Conservation (phyloP, 257 asterid genomes). For the Linderniella brevidens region DNA sequence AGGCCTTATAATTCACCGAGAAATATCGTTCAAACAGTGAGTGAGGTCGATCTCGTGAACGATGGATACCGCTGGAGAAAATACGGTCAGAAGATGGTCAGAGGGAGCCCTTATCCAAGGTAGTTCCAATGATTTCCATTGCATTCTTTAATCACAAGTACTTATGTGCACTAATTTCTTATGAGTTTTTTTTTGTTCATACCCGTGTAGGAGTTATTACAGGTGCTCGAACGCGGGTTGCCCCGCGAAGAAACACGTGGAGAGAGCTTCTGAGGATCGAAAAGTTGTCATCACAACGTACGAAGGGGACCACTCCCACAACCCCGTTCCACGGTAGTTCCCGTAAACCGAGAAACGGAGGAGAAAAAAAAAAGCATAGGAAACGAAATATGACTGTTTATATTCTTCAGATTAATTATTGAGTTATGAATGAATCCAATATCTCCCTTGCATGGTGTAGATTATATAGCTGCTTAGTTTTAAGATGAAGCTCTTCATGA, state of each 20-base stretch:
- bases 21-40: conserved; percentile 46
- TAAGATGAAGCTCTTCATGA: no score
- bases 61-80: conserved; percentile 82
- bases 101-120: conserved; percentile 80
- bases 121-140: conserved; percentile 4
- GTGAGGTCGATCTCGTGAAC: conserved; percentile 51
- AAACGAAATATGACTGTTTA: no score
- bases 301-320: conserved; percentile 70
- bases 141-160: no score
- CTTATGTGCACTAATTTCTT: no score
- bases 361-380: no score
- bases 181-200: not conserved
- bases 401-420: no score
- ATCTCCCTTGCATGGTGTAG: no score
- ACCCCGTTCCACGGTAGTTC: not conserved
- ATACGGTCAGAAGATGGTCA: conserved; percentile 81
- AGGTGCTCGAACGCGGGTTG: conserved; percentile 80
- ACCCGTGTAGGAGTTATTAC: conserved; percentile 70
- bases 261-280: conserved; percentile 73
- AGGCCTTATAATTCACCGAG: conserved; percentile 38
- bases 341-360: no score
- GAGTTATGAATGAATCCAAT: no score
- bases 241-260: conserved; percentile 83
- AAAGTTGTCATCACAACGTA: conserved; percentile 65
- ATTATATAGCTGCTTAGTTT: no score